phyloP scores from a whole-genome alignment of 768 basidiomycete species.

The Pisolithus orientalis region DNA sequence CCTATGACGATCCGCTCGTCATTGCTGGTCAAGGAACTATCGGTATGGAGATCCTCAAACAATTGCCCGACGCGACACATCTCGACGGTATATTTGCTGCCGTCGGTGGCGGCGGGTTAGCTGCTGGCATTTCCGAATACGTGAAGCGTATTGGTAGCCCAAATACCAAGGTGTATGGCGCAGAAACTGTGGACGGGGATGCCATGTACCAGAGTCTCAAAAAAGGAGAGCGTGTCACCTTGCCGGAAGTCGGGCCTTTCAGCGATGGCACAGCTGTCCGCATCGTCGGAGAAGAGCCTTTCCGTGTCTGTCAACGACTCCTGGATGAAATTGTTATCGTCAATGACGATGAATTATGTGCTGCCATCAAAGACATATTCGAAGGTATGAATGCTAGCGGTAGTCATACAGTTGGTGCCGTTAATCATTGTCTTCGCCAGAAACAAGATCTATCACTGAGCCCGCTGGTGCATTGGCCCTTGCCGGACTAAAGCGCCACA shows the following conservation, averaged over 20 bases:
- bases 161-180: slow-evolving; percentile 73
- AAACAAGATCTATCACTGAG: slow-evolving; percentile 94
- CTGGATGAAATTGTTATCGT: slow-evolving; percentile 80
- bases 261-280: slow-evolving; percentile 97
- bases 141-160: slow-evolving; percentile 90
- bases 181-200: slow-evolving; percentile 94
- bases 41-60: slow-evolving; percentile 92
- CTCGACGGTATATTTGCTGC: slow-evolving; percentile 84
- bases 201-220: slow-evolving; percentile 84
- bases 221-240: slow-evolving; percentile 73
- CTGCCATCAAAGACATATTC: slow-evolving; percentile 98
- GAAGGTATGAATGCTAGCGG: slow-evolving; percentile 55
- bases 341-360: slow-evolving; percentile 95
- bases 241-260: slow-evolving; percentile 92
- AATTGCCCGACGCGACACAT: slow-evolving; percentile 65
- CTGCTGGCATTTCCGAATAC: slow-evolving; percentile 87
- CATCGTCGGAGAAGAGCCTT: slow-evolving; percentile 91
- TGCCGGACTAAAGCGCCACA: slow-evolving; percentile 87
- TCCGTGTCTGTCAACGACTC: slow-evolving; percentile 82
- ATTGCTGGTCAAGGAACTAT: slow-evolving; percentile 97
- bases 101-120: slow-evolving; percentile 92
- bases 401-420: background rate
- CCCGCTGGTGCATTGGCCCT: slow-evolving; percentile 92
- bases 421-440: slow-evolving; percentile 22
- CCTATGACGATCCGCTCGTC: slow-evolving; percentile 94